These are phyloP conservation scores for Nitzschia putrida DNA, from an alignment of 108 stramenopile genomes.

Conservation along the genomic window DNA sequence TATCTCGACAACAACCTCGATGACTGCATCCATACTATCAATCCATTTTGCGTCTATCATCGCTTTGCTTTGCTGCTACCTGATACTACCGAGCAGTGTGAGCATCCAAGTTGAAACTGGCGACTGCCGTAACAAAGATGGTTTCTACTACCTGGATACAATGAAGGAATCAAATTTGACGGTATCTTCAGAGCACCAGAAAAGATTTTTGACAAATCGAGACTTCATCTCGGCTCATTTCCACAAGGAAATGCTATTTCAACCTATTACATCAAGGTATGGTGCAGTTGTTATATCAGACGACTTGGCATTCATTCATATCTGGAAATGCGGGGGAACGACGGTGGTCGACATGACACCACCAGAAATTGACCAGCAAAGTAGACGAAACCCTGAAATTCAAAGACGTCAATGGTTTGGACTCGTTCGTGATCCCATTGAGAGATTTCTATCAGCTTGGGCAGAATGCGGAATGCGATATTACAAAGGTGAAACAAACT, in stretches of 20 bases:
- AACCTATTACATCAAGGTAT: neutral
- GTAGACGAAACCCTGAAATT: neutral
- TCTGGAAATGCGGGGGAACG: conserved; percentile 22
- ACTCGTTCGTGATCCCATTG: conserved; percentile 20
- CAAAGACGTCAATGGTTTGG: conserved; percentile 10
- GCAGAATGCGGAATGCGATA: conserved; percentile 17
- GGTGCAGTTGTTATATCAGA: conserved; percentile 4
- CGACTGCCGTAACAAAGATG: neutral
- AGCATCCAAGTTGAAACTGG: no score
- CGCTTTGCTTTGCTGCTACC: no score
- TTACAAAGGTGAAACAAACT: conserved; percentile 5
- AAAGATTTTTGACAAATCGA: conserved; percentile 3
- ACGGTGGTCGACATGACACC: conserved; percentile 1
- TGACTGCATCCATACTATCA: no score
- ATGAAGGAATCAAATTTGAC: neutral
- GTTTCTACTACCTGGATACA: neutral
- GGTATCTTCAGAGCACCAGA: neutral
- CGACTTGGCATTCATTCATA: conserved; percentile 19
- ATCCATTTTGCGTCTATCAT: no score
- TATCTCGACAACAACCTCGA: no score
- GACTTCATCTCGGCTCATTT: neutral
- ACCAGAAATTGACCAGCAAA: neutral
- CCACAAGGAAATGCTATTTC: neutral
- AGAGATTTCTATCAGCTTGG: conserved; percentile 17
- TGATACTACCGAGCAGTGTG: no score